These are phyloP conservation scores for Litsea cubeba DNA, from an alignment of 164 flowering plant species.

Conservation along the genomic window DNA sequence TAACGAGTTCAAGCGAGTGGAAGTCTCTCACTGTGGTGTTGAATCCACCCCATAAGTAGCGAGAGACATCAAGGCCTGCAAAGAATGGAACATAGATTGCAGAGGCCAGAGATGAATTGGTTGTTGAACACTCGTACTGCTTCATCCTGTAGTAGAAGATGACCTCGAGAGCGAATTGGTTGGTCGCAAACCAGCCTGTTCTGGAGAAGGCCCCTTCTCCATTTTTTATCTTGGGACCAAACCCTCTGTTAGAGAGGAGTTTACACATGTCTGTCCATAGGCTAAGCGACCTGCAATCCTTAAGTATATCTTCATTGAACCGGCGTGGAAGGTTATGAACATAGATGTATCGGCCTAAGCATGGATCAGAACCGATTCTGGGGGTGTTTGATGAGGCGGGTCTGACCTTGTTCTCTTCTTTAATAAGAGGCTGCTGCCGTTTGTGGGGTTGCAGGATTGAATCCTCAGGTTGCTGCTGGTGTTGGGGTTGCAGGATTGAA, in stretches of 20 bases:
- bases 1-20: slow-evolving; percentile 29
- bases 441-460: not conserved
- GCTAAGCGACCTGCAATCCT: slow-evolving; percentile 41
- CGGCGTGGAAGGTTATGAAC: slow-evolving; percentile 44
- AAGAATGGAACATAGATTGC: slow-evolving; percentile 70
- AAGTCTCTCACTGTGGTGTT: slow-evolving; percentile 33
- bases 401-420: not conserved
- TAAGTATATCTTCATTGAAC: slow-evolving; percentile 55
- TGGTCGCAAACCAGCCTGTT: slow-evolving; percentile 59
- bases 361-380: slow-evolving; percentile 21
- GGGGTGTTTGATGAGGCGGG: not conserved
- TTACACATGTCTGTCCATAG: slow-evolving; percentile 59
- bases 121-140: slow-evolving; percentile 59
- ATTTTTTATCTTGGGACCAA: slow-evolving; percentile 43
- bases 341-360: slow-evolving; percentile 51
- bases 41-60: slow-evolving; percentile 43
- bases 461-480: not conserved
- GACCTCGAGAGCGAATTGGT: slow-evolving; percentile 63
- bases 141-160: slow-evolving; percentile 69
- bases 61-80: slow-evolving; percentile 57
- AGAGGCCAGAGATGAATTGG: slow-evolving; percentile 49
- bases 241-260: slow-evolving; percentile 43
- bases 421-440: not conserved
- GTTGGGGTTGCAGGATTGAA: not conserved
- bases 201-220: slow-evolving; percentile 29